Evolutionary conservation across 306 rosid species (phyloP).

Genomic region (Calophaca sinica): DNA sequence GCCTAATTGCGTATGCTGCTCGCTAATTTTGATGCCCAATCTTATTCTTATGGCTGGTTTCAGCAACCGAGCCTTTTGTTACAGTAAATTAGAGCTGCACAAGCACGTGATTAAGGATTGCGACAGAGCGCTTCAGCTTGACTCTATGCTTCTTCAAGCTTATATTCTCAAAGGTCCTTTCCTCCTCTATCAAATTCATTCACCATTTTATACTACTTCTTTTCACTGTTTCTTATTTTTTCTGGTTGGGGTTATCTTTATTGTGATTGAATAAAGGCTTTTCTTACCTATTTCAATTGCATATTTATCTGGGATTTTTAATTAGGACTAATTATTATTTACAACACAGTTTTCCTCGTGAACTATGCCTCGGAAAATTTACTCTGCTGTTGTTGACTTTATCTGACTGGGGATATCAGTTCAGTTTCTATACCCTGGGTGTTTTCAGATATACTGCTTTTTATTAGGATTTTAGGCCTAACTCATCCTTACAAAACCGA

Average conservation of each 20-base stretch:
- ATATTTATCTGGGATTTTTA: background rate
- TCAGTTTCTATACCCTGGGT: background rate
- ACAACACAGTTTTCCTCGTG: constrained; percentile 9
- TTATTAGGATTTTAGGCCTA: no score
- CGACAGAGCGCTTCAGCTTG: constrained; percentile 82
- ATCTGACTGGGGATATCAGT: constrained; percentile 35
- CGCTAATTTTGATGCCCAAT: constrained; percentile 36
- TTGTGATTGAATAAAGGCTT: constrained; percentile 4
- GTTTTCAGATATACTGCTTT: constrained; percentile 18
- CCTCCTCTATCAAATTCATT: constrained; percentile 14
- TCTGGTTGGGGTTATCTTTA: background rate
- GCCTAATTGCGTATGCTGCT: background rate
- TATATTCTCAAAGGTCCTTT: constrained; percentile 76
- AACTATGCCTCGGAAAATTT: constrained; percentile 15
- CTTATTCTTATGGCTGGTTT: constrained; percentile 40
- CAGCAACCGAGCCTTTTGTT: constrained; percentile 92
- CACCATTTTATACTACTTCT: background rate
- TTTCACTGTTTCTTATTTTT: background rate
- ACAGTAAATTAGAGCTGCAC: constrained; percentile 86
- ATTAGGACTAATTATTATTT: constrained; percentile 24
- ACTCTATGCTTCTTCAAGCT: constrained; percentile 74
- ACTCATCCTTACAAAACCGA: no score
- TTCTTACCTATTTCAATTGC: background rate
- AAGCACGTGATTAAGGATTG: constrained; percentile 92
- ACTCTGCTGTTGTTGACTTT: constrained; percentile 36